Conservation (phyloP, 2,329 filamentous ascomycete genomes). For the Xylariaceae sp. region DNA sequence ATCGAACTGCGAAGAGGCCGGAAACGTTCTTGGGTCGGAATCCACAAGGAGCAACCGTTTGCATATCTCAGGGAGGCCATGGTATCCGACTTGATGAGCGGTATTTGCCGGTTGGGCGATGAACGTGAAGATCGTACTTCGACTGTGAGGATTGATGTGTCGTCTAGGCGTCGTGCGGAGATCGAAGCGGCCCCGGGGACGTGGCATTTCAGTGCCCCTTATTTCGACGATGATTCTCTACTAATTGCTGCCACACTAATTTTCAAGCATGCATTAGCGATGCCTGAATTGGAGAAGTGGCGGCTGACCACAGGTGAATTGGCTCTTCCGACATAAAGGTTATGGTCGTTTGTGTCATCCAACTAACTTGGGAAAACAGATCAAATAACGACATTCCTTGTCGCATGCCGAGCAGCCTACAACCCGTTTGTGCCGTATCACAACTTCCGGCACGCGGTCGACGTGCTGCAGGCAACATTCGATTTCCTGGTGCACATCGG, state of each 20-base stretch:
- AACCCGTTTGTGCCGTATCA: constrained; percentile 96
- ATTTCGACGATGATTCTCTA: constrained; percentile 85
- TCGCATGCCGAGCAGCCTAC: constrained; percentile 89
- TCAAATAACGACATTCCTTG: constrained; percentile 76
- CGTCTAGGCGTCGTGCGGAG: constrained; percentile 56
- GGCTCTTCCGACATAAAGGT: background rate
- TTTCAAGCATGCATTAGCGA: constrained; percentile 78
- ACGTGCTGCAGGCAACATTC: constrained; percentile 91
- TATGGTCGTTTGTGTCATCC: constrained; percentile 21
- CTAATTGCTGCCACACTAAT: constrained; percentile 80
- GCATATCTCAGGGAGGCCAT: constrained; percentile 87
- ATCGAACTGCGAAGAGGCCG: constrained; percentile 67
- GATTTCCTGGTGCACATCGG: constrained; percentile 80
- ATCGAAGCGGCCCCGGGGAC: constrained; percentile 66
- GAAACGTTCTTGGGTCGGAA: constrained; percentile 87
- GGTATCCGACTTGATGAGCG: constrained; percentile 85
- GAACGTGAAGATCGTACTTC: constrained; percentile 57
- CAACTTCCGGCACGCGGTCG: constrained; percentile 95
- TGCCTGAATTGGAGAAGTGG: constrained; percentile 78
- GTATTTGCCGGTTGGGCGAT: constrained; percentile 70
- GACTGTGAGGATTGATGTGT: constrained; percentile 62
- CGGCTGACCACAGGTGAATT: constrained; percentile 67
- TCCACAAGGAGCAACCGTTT: constrained; percentile 79
- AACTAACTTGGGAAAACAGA: constrained; percentile 50
- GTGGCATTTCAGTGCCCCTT: constrained; percentile 88